Percentiles rank a stretch among this genome's conserved stretches.
These are phyloP conservation scores for Przewalskia tangutica DNA, from an alignment of 257 asterid genomes.

Conservation along the genomic window DNA sequence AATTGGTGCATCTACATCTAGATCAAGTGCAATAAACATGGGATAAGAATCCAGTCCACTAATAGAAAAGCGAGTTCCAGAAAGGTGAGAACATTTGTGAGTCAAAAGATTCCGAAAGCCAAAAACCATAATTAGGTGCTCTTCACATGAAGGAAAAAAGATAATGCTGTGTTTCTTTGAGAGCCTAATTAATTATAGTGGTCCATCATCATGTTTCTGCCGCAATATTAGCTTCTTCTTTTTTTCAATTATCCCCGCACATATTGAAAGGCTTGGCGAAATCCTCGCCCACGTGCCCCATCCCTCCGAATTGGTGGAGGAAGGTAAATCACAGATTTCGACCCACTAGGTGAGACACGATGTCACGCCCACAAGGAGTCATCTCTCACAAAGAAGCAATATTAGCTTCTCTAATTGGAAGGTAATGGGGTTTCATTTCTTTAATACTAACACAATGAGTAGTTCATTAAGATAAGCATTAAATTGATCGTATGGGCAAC, in stretches of 20 bases:
- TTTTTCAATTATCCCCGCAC: no score
- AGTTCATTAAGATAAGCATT: conserved; percentile 23
- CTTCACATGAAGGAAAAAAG: conserved; percentile 20
- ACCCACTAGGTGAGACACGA: no score
- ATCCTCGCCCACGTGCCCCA: no score
- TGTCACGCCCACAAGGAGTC: no score
- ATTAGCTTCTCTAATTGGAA: conserved; percentile 13
- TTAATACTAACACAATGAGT: conserved; percentile 10
- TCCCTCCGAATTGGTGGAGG: no score
- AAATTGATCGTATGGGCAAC: no score
- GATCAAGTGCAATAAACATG: neutral
- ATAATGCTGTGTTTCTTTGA: neutral
- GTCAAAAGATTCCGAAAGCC: conserved; percentile 14
- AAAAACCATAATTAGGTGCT: conserved; percentile 10
- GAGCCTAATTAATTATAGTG: conserved; percentile 2
- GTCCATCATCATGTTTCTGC: conserved; percentile 17
- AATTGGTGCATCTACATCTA: neutral
- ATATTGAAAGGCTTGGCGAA: no score
- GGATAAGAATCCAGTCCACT: neutral
- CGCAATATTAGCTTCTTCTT: conserved; percentile 18
- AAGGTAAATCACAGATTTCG: no score
- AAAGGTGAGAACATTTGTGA: conserved; percentile 15
- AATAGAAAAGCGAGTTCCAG: neutral
- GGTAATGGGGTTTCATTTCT: conserved; percentile 19
- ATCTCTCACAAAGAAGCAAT: no score